Base-by-base conservation (phyloP, 2,329 filamentous ascomycete genomes). In the Cryphonectria parasitica region DNA sequence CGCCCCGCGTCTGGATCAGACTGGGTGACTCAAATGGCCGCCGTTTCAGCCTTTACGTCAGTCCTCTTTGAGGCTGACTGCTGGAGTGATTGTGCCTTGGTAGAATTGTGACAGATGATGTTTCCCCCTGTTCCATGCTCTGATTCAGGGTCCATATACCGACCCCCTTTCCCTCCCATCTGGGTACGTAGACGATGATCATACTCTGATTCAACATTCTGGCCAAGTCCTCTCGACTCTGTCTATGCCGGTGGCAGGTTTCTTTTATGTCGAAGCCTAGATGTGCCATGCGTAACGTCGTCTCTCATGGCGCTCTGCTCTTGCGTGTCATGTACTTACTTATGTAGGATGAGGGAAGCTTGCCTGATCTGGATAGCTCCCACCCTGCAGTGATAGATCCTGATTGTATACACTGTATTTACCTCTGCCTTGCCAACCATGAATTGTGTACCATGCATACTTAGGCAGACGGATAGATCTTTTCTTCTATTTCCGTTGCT, bases 291-390 rank as follows among this genome's bases (percentile, higher is more conserved):
- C 45, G 45, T 49, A 49, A 49, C 45, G 19, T n/a, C 45, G 45
- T 7, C 43, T 10, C 15, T 64, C 34, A 63, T 17, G 64, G 39
- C 49, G 45, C 52, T 25, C n/a, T 7, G 34, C 25, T 15, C 15
- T 64, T 34, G 31, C 58, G 41, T 65, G 39, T 56, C 39, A 34
- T 45, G 31, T 67, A 36, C 58, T 11, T 39, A 2, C 6, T 11
- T 5, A 41, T 39, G 58, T 36, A 31, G 52, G 67, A 43, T 43
- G 45, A 36, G 28, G 61, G 64, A 28, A 45, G 67, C 66, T 71
- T 69, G 69, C 67, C 66, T 49, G 39, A 69, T 71, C 54, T 54
- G 68, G 69, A 60, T 69, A 71, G 69, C 63, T 69, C 41, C 66
- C 66, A 61, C 69, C 15, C 25, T 39, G 31, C 19, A 17, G 52